phyloP scores from a whole-genome alignment of 31 red algal genomes.

The Endocladia muricata region DNA sequence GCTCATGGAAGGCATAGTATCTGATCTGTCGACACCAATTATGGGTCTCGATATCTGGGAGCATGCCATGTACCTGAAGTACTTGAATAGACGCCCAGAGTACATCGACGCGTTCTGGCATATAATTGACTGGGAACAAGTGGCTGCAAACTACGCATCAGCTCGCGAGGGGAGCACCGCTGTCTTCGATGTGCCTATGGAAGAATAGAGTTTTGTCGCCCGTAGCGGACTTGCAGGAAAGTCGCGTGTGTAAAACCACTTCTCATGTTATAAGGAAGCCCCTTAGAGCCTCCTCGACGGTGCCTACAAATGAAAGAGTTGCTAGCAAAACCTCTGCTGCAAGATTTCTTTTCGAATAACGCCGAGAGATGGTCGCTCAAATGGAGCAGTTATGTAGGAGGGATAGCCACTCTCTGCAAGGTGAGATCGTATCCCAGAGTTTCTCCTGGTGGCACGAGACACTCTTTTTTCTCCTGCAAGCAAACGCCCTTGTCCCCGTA shows the following conservation, averaged over 20 bases:
- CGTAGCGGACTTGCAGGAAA: no score
- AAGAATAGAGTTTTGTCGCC: slow-evolving; percentile 7
- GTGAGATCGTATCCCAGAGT: slow-evolving; percentile 81
- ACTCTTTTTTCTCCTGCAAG: slow-evolving; percentile 55
- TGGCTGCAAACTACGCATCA: slow-evolving; percentile 73
- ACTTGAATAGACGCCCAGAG: slow-evolving; percentile 74
- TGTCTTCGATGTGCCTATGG: slow-evolving; percentile 39
- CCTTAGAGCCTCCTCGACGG: no score
- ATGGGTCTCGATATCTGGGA: slow-evolving; percentile 86
- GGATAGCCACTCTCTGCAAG: slow-evolving; percentile 76
- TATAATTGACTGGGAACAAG: slow-evolving; percentile 80
- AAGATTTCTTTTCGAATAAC: no score
- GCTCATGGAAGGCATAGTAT: slow-evolving; percentile 75
- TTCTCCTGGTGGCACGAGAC: slow-evolving; percentile 82
- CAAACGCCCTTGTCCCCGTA: slow-evolving; percentile 96
- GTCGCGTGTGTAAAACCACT: no score
- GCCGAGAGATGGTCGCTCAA: no score
- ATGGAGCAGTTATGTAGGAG: slow-evolving; percentile 79
- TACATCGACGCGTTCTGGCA: slow-evolving; percentile 91
- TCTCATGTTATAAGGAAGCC: no score
- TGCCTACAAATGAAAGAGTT: no score
- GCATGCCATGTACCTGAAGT: slow-evolving; percentile 87
- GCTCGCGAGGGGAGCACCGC: slow-evolving; percentile 26
- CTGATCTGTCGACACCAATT: slow-evolving; percentile 62
- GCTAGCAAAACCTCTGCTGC: no score